Base-by-base conservation (phyloP, 139 green algal genomes). In the Chlamydomonas applanata region DNA sequence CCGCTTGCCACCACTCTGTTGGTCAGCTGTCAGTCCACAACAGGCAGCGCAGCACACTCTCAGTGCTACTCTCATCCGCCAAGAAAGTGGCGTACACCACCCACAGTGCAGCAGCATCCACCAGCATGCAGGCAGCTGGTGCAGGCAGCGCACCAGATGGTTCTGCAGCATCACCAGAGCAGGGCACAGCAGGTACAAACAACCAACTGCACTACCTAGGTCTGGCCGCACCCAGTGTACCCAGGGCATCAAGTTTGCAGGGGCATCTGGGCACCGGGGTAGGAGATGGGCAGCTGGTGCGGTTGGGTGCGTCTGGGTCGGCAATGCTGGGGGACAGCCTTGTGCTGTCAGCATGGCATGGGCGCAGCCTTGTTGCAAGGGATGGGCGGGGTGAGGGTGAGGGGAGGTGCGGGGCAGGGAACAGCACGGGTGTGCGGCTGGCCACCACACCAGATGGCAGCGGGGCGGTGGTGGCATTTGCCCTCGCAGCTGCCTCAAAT, bases 301-400 rank as follows among this genome's bases (percentile, higher is more conserved):
- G n/a, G 24, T 9, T 40, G 17, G 59, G 59, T 34, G n/a, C 30
- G 3, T 24, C 59, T 22, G 59, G 59, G n/a, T 66, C 59, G 22
- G 17, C 11, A 16, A 66, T 30, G 24, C n/a, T 30, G 4, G 11
- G 24, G 59, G 59, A 66, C 24, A 40, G 9, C 3, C n/a, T 66
- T 4, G 59, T 66, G 59, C n/a, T 66, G 59, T 66, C 59, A 13
- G 24, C n/a, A 24, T 66, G 59, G 59, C 25, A 66, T 49, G 40
- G 7, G 40, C 40, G 40, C 40, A 49, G 40, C 40, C 40, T 49
- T 49, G 40, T 7, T 49, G 40, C n/a, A n/a, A n/a, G n/a, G n/a
- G n/a, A n/a, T n/a, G n/a, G n/a, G n/a, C n/a, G 40, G 40, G 7
- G 11, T 11, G 7, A 49, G 40, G 7, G 40, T 7, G 7, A 49